Conservation (phyloP, 345 rosid genomes). For the Heritiera littoralis region DNA sequence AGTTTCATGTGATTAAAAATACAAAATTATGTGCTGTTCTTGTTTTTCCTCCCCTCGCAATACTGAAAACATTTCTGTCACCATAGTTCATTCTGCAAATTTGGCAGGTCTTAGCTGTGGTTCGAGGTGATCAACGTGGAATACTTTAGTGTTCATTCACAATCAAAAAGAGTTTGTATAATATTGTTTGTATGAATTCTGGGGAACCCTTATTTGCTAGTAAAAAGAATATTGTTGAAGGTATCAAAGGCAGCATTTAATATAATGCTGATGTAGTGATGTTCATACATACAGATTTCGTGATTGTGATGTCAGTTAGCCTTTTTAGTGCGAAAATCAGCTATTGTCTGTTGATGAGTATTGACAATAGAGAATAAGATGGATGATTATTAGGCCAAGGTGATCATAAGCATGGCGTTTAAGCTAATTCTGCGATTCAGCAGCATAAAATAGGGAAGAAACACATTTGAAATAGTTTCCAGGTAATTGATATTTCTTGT, state of each 20-base stretch:
- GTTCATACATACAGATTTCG: not conserved
- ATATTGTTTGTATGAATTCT: not conserved
- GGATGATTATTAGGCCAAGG: not conserved
- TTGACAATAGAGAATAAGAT: too few species aligned
- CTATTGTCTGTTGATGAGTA: too few species aligned
- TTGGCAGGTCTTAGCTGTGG: slow-evolving; percentile 49
- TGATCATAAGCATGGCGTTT: not conserved
- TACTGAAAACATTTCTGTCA: not conserved
- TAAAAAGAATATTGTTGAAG: not conserved
- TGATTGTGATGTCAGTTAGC: not conserved
- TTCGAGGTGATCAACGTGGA: slow-evolving; percentile 42
- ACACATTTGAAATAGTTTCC: not conserved
- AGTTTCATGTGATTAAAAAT: not conserved
- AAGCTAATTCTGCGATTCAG: not conserved
- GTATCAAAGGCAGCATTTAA: not conserved
- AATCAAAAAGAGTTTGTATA: not conserved
- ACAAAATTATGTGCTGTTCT: not conserved
- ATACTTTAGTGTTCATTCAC: not conserved
- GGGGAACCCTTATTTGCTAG: not conserved
- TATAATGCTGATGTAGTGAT: not conserved
- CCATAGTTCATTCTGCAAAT: not conserved
- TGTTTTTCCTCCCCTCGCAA: not conserved
- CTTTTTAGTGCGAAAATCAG: not conserved
- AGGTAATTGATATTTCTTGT: not conserved
- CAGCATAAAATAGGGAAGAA: not conserved